A percentile compares a stretch with the other conserved stretches of the same genome.
Conservation (phyloP, 306 rosid species). For the Gastrolobium villosum region DNA sequence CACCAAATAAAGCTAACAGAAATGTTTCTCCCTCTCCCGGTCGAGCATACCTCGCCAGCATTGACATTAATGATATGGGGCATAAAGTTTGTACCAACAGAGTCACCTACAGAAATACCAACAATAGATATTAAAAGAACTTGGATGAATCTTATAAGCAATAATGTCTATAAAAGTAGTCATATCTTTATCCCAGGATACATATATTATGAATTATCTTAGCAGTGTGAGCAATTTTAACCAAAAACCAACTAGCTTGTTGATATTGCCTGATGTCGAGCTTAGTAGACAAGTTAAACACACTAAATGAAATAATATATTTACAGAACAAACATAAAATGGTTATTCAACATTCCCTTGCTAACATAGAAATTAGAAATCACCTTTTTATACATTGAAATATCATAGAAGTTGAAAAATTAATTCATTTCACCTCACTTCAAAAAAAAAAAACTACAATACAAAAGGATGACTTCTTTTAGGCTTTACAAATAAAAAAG, state of each 20-base stretch:
- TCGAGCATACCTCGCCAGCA: slow-evolving; percentile 72
- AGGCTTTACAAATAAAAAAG: slow-evolving; percentile 6
- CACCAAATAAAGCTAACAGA: background rate
- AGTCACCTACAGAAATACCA: slow-evolving; percentile 56
- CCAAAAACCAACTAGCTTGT: background rate
- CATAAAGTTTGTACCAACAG: slow-evolving; percentile 67
- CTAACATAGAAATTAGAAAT: slow-evolving; percentile 39
- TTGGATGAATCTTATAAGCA: slow-evolving; percentile 12
- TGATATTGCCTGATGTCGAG: background rate
- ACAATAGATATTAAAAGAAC: slow-evolving; percentile 32
- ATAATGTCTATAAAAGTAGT: background rate
- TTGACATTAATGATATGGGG: slow-evolving; percentile 74
- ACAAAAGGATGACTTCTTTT: slow-evolving; percentile 10
- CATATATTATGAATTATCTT: slow-evolving; percentile 5
- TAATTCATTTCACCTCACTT: slow-evolving; percentile 46
- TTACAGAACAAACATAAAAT: background rate
- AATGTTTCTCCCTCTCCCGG: background rate
- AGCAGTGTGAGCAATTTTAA: slow-evolving; percentile 11
- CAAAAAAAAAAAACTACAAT: slow-evolving; percentile 27
- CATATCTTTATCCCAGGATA: background rate
- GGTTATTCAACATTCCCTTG: slow-evolving; percentile 22
- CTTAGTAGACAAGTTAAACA: background rate
- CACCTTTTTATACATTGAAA: slow-evolving; percentile 37
- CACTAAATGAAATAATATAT: background rate
- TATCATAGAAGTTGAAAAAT: slow-evolving; percentile 32